phyloP scores from a whole-genome alignment of 495 filamentous ascomycete genomes.

The Letharia lupina region DNA sequence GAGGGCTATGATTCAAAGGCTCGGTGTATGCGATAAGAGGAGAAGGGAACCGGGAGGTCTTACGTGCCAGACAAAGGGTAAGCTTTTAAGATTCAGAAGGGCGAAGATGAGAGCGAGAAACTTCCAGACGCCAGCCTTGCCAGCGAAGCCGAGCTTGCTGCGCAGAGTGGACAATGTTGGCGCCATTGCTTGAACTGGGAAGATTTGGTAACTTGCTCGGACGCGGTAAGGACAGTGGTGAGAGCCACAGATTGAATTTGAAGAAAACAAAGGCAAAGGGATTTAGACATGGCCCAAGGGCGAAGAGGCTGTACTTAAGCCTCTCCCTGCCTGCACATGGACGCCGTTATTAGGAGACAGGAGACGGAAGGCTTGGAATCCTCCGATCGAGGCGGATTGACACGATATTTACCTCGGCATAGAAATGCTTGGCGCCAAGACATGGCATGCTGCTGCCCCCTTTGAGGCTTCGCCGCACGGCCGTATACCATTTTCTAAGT shows the following conservation, averaged over 20 bases:
- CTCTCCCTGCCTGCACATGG: neutral
- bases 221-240: neutral
- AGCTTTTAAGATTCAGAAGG: constrained; percentile 51
- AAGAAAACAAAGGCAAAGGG: neutral
- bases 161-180: neutral
- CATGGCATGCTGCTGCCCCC: too few relatives aligned
- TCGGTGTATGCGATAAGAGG: constrained; percentile 29
- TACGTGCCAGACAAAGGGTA: constrained; percentile 59
- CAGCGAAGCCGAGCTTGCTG: constrained; percentile 6
- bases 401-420: neutral
- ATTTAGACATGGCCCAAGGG: neutral
- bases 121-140: constrained; percentile 35
- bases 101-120: constrained; percentile 45
- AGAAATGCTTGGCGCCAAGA: neutral
- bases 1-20: neutral
- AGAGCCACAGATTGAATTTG: neutral
- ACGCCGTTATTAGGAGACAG: neutral
- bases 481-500: too few relatives aligned
- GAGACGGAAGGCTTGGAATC: neutral
- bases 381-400: neutral
- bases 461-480: too few relatives aligned
- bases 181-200: neutral
- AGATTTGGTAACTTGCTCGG: neutral
- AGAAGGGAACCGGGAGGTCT: constrained; percentile 25
- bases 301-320: neutral